These are phyloP conservation scores for Eucalyptus cloeziana DNA, from an alignment of 345 rosid species.

Conservation along the genomic window DNA sequence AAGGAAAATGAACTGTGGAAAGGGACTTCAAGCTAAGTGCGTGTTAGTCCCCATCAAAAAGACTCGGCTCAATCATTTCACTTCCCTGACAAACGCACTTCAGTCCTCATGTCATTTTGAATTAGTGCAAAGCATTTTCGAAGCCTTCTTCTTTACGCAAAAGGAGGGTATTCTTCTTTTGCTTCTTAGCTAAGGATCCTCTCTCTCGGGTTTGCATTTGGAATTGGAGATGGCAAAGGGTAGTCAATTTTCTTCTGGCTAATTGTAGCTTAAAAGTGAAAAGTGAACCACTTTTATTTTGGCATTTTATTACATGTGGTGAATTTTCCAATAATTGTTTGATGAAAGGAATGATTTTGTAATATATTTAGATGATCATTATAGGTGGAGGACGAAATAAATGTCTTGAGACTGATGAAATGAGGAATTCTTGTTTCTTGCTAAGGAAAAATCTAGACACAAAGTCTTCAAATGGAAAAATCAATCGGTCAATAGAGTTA, in stretches of 20 bases:
- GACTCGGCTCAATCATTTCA: neutral
- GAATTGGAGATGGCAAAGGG: neutral
- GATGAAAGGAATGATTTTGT: neutral
- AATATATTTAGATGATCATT: neutral
- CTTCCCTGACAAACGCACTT: neutral
- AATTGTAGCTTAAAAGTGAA: neutral
- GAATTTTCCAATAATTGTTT: neutral
- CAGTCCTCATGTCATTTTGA: neutral
- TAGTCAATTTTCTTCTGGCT: neutral
- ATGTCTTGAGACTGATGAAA: neutral
- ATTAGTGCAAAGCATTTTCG: neutral
- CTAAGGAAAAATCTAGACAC: neutral
- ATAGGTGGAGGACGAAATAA: neutral
- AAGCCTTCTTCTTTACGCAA: neutral
- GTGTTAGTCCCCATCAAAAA: neutral
- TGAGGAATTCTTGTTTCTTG: neutral
- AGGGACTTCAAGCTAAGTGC: neutral
- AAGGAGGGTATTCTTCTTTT: neutral
- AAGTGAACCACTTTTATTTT: neutral
- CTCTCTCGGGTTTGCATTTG: neutral
- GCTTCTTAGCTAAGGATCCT: neutral
- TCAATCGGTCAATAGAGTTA: accelerated
- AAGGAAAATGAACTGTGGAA: neutral
- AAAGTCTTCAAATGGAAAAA: neutral
- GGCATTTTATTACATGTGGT: neutral